Evolutionary conservation across 2,329 filamentous ascomycete species (phyloP), one percentile per base, ranked within the genome.

Genomic region (Colletotrichum falcatum): DNA sequence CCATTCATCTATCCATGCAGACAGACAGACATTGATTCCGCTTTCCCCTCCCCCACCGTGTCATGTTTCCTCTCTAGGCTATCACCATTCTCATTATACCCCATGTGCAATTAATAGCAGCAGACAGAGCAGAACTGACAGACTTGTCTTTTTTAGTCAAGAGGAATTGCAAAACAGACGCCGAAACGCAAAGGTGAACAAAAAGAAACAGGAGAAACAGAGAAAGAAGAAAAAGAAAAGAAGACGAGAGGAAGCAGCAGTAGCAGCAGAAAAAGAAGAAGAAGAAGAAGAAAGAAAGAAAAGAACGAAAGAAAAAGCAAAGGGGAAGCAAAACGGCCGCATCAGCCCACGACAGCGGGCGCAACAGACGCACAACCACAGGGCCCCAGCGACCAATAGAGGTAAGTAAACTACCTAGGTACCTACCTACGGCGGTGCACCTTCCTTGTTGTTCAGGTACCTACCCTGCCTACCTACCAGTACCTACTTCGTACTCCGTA

Each of bases 351-450:
- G 30, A 14, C 62, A 66, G 63, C 67, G 67, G 67, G 67, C 67
- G 67, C 67, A 70, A 62, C 56, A 67, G 64, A 67, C 67, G 63
- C 63, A 61, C 55, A 56, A 66, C n/a, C n/a, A n/a, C n/a, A n/a
- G n/a, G n/a, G n/a, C n/a, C n/a, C n/a, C n/a, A n/a, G n/a, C n/a
- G n/a, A n/a, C n/a, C n/a, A n/a, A n/a, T n/a, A n/a, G n/a, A 39
- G 30, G 30, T 33, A 33, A 7, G 30, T 33, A 33, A 7, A 7
- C 30, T n/a, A 33, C 30, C 7, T 33, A 7, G 30, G 4, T 33
- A 33, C 30, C 4, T 33, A 33, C 30, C 30, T 7, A 35, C 33
- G 6, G 33, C 33, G 5, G 33, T 35, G 33, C 11, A 35, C 33
- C 8, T 35, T 33, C 7, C 4, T 33, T 33, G 30, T 33, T 33